Conservation (phyloP, 805 yeast species). For the Spathaspora girioi region DNA sequence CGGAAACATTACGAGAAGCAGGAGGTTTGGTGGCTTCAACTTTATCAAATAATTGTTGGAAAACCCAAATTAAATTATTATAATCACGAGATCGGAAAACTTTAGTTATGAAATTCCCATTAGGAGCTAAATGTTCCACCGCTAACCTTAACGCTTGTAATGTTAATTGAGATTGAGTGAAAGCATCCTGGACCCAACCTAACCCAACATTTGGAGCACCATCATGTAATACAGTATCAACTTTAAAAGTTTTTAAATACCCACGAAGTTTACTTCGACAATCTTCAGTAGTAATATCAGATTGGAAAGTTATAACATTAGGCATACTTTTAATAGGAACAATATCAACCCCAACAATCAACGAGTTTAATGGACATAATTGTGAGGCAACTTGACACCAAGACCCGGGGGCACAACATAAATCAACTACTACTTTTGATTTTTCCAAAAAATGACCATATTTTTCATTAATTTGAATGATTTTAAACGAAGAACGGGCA, state of each 20-base stretch:
- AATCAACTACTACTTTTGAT: conserved; percentile 92
- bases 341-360: conserved; percentile 97
- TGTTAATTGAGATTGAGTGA: conserved; percentile 94
- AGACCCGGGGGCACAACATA: conserved; percentile 97
- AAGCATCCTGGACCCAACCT: conserved; percentile 99
- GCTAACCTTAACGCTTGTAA: conserved; percentile 91
- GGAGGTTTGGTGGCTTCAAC: conserved; percentile 99
- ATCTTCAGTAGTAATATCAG: conserved; percentile 97
- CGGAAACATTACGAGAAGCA: conserved; percentile 97
- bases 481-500: conserved; percentile 97
- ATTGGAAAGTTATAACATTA: conserved; percentile 88
- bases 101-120: conserved; percentile 95
- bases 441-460: conserved; percentile 93
- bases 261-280: conserved; percentile 94
- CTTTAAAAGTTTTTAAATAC: conserved; percentile 97
- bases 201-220: conserved; percentile 99
- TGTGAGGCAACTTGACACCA: conserved; percentile 99
- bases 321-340: conserved; percentile 97
- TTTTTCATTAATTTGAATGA: conserved; percentile 92
- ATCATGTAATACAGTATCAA: conserved; percentile 95
- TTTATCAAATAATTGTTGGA: conserved; percentile 90
- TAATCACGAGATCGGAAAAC: conserved; percentile 98
- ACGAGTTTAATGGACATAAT: conserved; percentile 85
- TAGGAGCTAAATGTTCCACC: conserved; percentile 83
- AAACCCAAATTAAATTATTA: conserved; percentile 95